Base-by-base conservation (phyloP, 1,284 basidiomycete species). In the Moesziomyces sp. region DNA sequence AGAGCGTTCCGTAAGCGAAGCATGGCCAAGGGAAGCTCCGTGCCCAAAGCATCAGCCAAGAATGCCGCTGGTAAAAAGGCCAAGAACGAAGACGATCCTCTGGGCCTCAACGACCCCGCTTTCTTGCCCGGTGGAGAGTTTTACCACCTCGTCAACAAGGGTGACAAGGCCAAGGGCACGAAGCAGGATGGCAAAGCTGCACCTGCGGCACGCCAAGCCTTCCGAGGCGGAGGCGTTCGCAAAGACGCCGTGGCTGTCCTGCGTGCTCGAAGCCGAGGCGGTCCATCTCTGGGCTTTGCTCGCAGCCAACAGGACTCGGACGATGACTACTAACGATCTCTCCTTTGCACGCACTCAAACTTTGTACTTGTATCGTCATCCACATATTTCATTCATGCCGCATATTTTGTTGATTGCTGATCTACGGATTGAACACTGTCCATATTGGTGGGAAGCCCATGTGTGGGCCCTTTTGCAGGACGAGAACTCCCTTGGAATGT, bases 391-490 rank as follows among this genome's bases (percentile, higher is more conserved):
- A 34, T 13, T 11, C 11, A 34, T 34, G 10, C 6, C 8, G 26
- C 30, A 34, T 3, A 13, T 11, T 10, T 34, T 34, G 21, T 13
- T 52, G 26, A 19, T 23, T 16, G n/a, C 9, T 58, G 23, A 63
- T 11, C 58, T 43, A 40, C 44, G 50, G 44, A 19, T 67, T 63
- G 26, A 74, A 81, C 34, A 79, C 65, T 23, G 52, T 54, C 61
- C 68, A 68, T 62, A 77, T 73, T 19, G 82, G 80, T 13, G 83
- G 84, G 57, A 85, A 85, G 16, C 85, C 85, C 35, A 77, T 77
- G 16, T 72, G 58, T 21, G 79, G 69, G 2, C 83, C 83, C 21
- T 84, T 84, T 57, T 85, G 84, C 43, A 85, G 54, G 4, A 85
- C 85, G 8, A 86, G 58, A 57, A 84, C 64, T 18, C 73, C 68